phyloP scores from a whole-genome alignment of 345 rosid genomes.

The Lepidium aucheri region DNA sequence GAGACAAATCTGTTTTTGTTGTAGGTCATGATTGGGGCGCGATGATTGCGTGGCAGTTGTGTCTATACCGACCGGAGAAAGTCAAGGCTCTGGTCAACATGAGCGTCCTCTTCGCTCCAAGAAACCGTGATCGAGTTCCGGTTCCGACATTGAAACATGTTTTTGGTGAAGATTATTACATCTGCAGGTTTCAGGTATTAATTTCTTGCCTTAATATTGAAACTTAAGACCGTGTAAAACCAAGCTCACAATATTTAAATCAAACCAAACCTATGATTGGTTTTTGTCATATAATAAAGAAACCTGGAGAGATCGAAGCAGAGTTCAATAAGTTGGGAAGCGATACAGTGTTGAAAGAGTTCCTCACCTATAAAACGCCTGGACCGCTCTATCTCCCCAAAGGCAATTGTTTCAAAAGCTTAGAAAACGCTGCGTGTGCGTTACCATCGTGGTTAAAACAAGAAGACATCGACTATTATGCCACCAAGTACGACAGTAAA shows the following conservation, averaged over 20 bases:
- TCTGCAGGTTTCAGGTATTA: conserved; percentile 73
- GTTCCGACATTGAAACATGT: conserved; percentile 31
- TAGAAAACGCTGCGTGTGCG: conserved; percentile 15
- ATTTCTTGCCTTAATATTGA: not conserved
- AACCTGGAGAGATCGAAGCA: conserved; percentile 56
- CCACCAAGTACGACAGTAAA: conserved; percentile 37
- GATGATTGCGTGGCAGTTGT: conserved; percentile 49
- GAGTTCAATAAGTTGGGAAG: conserved; percentile 43
- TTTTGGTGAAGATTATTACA: conserved; percentile 66
- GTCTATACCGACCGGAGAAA: conserved; percentile 50
- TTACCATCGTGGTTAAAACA: conserved; percentile 72
- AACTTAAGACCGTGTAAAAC: not conserved
- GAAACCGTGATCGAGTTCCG: conserved; percentile 52
- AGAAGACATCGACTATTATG: conserved; percentile 44
- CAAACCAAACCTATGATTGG: not conserved
- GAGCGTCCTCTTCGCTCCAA: conserved; percentile 41
- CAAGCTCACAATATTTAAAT: not conserved
- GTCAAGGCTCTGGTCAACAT: conserved; percentile 56
- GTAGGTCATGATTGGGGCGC: conserved; percentile 84
- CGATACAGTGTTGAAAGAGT: conserved; percentile 38
- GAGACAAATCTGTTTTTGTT: conserved; percentile 39
- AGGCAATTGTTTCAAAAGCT: conserved; percentile 38
- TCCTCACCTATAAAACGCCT: conserved; percentile 40
- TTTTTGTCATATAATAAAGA: conserved; percentile 21
- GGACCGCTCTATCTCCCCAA: conserved; percentile 45